Evolutionary conservation across 2,329 filamentous ascomycete genomes (phyloP), one percentile per base, ranked within the genome.

Genomic region (Nigrograna mackinnonii): DNA sequence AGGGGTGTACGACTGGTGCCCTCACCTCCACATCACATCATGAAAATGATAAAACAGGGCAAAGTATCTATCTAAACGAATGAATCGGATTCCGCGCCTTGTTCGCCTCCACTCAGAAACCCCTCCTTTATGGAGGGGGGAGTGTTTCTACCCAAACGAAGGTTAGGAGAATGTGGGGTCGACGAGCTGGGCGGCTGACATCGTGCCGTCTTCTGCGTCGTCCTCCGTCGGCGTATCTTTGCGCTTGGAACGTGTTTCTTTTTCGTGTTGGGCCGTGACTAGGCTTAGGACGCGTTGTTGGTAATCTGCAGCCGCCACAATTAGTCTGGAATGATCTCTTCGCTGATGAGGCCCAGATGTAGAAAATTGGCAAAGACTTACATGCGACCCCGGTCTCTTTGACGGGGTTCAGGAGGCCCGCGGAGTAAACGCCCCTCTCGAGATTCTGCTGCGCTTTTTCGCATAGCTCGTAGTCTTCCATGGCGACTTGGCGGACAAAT

Each of bases 401-500:
- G 17, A 66, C 63, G 4, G 78, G 77, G 51, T 82, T 82, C 45
- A 82, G 60, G 7, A 81, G 72, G 0, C 79, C 79, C 48, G 80
- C 77, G 2, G 68, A 67, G 54, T 82, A 82, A 3, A 82, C 70
- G 0, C 79, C 79, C 16, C 68, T 72, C 37, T 76, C 70, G 7
- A 82, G 62, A 49, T 82, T 82, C 22, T 66, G 63, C 54, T 82
- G 79, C 1, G 78, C 76, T 37, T 73, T 77, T 57, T 82, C 79
- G 50, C 79, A 82, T 1, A 82, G 64, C 57, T 81, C 79, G 47
- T 72, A 80, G 43, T 82, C 79, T 47, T 82, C 79, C 44, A 79
- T 57, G 0, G 78, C 78, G 3, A 82, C 79, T 47, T 79, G 77
- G 3, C 79, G 67, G 4, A 80, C 77, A 39, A 82, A 82, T 31